These are phyloP conservation scores for Pyrenophora graminea DNA, from an alignment of 2,329 filamentous ascomycete genomes.

Conservation along the genomic window DNA sequence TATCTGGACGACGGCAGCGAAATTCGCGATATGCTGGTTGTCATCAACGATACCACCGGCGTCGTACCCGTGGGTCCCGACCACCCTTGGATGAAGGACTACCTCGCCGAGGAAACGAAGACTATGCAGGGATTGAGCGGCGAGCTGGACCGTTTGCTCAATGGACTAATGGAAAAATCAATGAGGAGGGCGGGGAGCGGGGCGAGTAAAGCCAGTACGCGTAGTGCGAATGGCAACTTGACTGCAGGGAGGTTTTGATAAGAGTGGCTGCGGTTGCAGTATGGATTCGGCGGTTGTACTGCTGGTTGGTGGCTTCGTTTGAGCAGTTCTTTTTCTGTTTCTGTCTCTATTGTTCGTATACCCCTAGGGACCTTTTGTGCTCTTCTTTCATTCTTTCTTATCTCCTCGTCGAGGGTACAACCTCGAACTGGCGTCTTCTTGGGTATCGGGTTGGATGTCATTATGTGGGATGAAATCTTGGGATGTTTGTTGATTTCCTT, in stretches of 20 bases:
- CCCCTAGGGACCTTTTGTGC: neutral
- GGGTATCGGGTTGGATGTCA: slow-evolving; percentile 3
- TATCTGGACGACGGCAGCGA: slow-evolving; percentile 91
- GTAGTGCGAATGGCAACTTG: slow-evolving; percentile 14
- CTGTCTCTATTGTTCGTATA: slow-evolving; percentile 8
- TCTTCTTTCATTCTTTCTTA: neutral
- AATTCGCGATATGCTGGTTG: slow-evolving; percentile 84
- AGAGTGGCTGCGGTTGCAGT: neutral
- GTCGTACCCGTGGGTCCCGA: slow-evolving; percentile 78
- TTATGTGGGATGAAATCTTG: neutral
- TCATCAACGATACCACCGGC: slow-evolving; percentile 90
- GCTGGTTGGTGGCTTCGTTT: too few species aligned
- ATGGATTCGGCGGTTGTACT: too few species aligned
- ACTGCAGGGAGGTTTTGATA: slow-evolving; percentile 5
- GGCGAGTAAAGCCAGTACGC: slow-evolving; percentile 16
- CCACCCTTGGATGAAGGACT: slow-evolving; percentile 77
- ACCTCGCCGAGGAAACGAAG: slow-evolving; percentile 87
- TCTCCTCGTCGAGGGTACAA: neutral
- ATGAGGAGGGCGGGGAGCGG: slow-evolving; percentile 25
- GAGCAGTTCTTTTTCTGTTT: neutral
- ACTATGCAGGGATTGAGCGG: slow-evolving; percentile 85
- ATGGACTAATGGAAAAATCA: slow-evolving; percentile 70
- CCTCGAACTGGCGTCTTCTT: neutral
- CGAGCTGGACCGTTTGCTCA: slow-evolving; percentile 85
- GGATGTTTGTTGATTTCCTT: neutral